Percentiles rank a stretch among this genome's conserved stretches.
These are phyloP conservation scores for Capronia coronata DNA, from an alignment of 2,329 filamentous ascomycete species.

Conservation along the genomic window DNA sequence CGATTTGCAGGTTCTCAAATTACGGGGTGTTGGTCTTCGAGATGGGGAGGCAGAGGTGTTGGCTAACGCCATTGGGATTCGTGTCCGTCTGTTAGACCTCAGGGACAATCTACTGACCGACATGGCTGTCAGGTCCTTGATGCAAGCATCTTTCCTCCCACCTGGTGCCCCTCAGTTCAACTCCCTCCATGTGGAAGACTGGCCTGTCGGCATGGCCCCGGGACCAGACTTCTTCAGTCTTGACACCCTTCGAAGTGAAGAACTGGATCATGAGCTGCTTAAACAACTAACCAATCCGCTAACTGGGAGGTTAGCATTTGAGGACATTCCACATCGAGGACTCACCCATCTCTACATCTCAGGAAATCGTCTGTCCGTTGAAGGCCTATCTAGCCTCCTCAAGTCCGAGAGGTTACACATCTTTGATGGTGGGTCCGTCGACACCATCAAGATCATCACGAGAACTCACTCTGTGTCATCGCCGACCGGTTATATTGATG, in stretches of 20 bases:
- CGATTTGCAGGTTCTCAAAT: constrained; percentile 52
- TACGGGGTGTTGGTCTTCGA: constrained; percentile 48
- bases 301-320: constrained; percentile 49
- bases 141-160: constrained; percentile 46
- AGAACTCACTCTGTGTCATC: constrained; percentile 21
- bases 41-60: constrained; percentile 50
- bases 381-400: constrained; percentile 50
- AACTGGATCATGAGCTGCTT: constrained; percentile 49
- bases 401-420: constrained; percentile 48
- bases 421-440: constrained; percentile 50
- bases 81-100: constrained; percentile 52
- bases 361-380: constrained; percentile 50
- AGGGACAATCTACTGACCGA: constrained; percentile 54
- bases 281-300: constrained; percentile 45
- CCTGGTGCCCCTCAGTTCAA: constrained; percentile 23
- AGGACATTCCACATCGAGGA: constrained; percentile 49
- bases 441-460: constrained; percentile 29
- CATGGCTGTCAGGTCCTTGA: constrained; percentile 45
- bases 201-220: constrained; percentile 31
- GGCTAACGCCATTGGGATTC: constrained; percentile 45
- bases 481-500: constrained; percentile 23
- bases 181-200: constrained; percentile 30
- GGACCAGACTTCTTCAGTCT: constrained; percentile 37
- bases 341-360: constrained; percentile 57
- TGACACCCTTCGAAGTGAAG: constrained; percentile 39